Evolutionary conservation across 2,329 filamentous ascomycete species (phyloP).

Genomic region (Microdochium trichocladiopsis): DNA sequence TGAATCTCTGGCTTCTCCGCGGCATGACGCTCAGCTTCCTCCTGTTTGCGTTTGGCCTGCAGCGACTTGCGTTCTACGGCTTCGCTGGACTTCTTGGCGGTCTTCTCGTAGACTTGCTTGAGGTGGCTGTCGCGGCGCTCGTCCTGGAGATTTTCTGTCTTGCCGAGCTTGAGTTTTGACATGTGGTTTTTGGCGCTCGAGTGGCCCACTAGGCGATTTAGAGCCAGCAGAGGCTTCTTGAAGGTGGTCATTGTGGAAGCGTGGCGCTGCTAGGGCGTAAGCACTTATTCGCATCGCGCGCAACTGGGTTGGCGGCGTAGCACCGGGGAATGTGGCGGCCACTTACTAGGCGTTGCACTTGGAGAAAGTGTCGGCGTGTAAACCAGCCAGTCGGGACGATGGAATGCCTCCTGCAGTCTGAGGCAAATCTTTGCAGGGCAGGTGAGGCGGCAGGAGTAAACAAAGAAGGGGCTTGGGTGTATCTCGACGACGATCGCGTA

Average conservation of each 20-base stretch:
- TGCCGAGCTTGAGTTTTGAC: slow-evolving; percentile 26
- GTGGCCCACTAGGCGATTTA: slow-evolving; percentile 30
- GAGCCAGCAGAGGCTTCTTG: slow-evolving; percentile 27
- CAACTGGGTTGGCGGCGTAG: no score
- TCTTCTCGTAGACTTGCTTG: slow-evolving; percentile 22
- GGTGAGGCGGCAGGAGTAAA: no score
- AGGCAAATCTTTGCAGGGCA: no score
- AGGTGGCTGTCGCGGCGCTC: slow-evolving; percentile 21
- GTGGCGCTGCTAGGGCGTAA: slow-evolving; percentile 1
- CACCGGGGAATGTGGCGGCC: no score
- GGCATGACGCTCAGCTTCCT: slow-evolving; percentile 16
- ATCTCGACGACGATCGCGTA: no score
- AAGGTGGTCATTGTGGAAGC: slow-evolving; percentile 10
- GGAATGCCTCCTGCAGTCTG: no score
- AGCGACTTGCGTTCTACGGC: slow-evolving; percentile 23
- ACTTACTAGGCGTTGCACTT: no score
- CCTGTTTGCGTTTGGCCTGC: slow-evolving; percentile 24
- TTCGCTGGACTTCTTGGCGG: slow-evolving; percentile 22
- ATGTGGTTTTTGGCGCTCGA: slow-evolving; percentile 29
- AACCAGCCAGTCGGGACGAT: no score
- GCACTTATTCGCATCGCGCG: neutral
- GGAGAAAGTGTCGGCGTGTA: no score
- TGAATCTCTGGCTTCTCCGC: slow-evolving; percentile 16
- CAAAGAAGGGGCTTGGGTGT: no score
- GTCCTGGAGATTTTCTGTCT: slow-evolving; percentile 23